These are phyloP conservation scores for Phytophthora kernoviae DNA, from an alignment of 352 stramenopile genomes.

Conservation along the genomic window DNA sequence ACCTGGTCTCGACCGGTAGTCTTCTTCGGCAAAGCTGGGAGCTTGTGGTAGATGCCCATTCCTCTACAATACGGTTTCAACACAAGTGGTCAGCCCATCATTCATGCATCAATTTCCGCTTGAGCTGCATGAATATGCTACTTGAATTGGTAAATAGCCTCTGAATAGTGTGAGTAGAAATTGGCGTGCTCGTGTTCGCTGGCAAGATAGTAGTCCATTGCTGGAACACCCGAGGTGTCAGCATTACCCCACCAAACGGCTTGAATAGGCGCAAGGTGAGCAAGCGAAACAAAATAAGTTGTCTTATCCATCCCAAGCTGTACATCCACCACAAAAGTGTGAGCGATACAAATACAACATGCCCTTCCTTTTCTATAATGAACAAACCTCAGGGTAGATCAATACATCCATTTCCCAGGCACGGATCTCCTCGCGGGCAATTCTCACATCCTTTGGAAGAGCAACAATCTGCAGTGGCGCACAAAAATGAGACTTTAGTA, in stretches of 20 bases:
- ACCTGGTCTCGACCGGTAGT: slow-evolving; percentile 48
- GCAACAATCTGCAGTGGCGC: slow-evolving; percentile 42
- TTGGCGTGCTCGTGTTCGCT: slow-evolving; percentile 67
- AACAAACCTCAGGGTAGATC: slow-evolving; percentile 70
- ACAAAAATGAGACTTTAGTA: background rate
- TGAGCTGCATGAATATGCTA: slow-evolving; percentile 23
- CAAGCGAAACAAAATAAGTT: slow-evolving; percentile 77
- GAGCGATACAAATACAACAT: background rate
- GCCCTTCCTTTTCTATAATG: background rate
- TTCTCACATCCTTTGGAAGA: slow-evolving; percentile 53
- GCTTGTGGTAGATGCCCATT: slow-evolving; percentile 67
- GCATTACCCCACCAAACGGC: slow-evolving; percentile 79
- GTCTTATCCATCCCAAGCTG: slow-evolving; percentile 82
- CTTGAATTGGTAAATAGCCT: slow-evolving; percentile 65
- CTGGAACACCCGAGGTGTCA: slow-evolving; percentile 68
- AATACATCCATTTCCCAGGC: slow-evolving; percentile 64
- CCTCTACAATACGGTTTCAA: slow-evolving; percentile 37
- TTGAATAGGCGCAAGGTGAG: slow-evolving; percentile 69
- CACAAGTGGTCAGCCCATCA: slow-evolving; percentile 1
- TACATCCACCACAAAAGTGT: slow-evolving; percentile 7
- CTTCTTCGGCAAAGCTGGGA: slow-evolving; percentile 44
- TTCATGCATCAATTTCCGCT: background rate
- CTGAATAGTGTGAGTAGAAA: slow-evolving; percentile 58
- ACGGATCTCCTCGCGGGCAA: slow-evolving; percentile 53
- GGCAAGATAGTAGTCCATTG: slow-evolving; percentile 73